A percentile compares a stretch with the other conserved stretches of the same genome.
These are phyloP conservation scores for Quercus mongolica DNA, from an alignment of 306 rosid genomes.

Conservation along the genomic window DNA sequence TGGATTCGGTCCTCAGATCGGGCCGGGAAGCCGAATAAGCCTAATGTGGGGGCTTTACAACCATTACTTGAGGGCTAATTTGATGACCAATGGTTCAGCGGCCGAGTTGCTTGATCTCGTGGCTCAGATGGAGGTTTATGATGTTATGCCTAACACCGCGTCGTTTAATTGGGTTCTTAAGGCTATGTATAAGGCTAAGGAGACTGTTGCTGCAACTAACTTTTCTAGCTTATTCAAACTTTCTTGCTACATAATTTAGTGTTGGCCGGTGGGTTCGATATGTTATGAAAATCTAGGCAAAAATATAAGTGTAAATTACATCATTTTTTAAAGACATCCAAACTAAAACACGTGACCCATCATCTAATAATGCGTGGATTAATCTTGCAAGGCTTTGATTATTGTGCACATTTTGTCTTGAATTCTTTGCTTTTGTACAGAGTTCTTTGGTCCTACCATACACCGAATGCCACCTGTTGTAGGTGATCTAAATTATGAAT, in stretches of 20 bases:
- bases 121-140: slow-evolving; percentile 54
- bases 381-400: not conserved
- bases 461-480: not conserved
- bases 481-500: not conserved
- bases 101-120: slow-evolving; percentile 57
- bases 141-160: slow-evolving; percentile 67
- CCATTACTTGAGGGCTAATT: slow-evolving; percentile 69
- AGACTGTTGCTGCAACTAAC: slow-evolving; percentile 53
- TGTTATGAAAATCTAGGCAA: not conserved
- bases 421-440: not conserved
- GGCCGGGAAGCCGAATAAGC: slow-evolving; percentile 75
- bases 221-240: not conserved
- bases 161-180: slow-evolving; percentile 78
- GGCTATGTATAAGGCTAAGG: slow-evolving; percentile 58
- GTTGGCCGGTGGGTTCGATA: not conserved
- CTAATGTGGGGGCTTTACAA: slow-evolving; percentile 65
- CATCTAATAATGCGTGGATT: not conserved
- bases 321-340: not conserved
- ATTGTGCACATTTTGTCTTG: not conserved
- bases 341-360: not conserved
- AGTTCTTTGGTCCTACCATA: not conserved
- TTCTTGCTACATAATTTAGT: not conserved
- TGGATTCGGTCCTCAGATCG: slow-evolving; percentile 72
- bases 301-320: not conserved
- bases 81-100: slow-evolving; percentile 61